These are phyloP conservation scores for Aspergillus conjunctus DNA, from an alignment of 495 filamentous ascomycete species.

Conservation along the genomic window DNA sequence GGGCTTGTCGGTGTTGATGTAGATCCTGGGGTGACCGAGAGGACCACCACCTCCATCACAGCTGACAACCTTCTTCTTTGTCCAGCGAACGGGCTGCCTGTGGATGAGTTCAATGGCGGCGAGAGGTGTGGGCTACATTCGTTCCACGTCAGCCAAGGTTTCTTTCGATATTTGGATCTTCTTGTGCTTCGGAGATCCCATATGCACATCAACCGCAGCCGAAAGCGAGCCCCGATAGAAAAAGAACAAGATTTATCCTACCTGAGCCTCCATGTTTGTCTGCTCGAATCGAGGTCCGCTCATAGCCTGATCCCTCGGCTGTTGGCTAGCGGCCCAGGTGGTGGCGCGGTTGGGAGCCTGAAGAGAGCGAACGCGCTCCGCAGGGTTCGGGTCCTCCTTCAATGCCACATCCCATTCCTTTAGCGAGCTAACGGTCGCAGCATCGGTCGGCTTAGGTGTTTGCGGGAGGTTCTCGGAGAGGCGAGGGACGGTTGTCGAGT, in stretches of 20 bases:
- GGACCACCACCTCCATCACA: conserved; percentile 96
- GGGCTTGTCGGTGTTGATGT: conserved; percentile 97
- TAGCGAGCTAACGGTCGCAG: conserved; percentile 53
- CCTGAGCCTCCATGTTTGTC: conserved; percentile 87
- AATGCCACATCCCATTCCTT: conserved; percentile 46
- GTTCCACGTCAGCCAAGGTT: not conserved
- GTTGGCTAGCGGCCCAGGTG: conserved; percentile 84
- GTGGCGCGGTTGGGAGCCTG: conserved; percentile 86
- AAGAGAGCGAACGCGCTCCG: conserved; percentile 58
- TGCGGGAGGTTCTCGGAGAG: conserved; percentile 53
- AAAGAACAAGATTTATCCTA: conserved; percentile 46
- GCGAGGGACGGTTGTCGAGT: conserved; percentile 52
- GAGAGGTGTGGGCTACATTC: conserved; percentile 72
- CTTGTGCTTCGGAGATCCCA: too few species aligned
- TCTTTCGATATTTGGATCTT: not conserved
- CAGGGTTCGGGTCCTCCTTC: conserved; percentile 61
- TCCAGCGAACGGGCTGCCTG: conserved; percentile 92
- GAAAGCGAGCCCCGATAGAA: not conserved
- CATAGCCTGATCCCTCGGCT: conserved; percentile 80
- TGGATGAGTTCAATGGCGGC: conserved; percentile 96
- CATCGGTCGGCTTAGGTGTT: conserved; percentile 56
- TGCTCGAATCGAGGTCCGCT: conserved; percentile 93
- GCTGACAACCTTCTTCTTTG: conserved; percentile 72
- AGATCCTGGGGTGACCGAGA: conserved; percentile 87
- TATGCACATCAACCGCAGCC: not conserved